A percentile compares a stretch with the other conserved stretches of the same genome.
phyloP scores from a whole-genome alignment of 2,329 filamentous ascomycete species.

The Fusarium gaditjirri region DNA sequence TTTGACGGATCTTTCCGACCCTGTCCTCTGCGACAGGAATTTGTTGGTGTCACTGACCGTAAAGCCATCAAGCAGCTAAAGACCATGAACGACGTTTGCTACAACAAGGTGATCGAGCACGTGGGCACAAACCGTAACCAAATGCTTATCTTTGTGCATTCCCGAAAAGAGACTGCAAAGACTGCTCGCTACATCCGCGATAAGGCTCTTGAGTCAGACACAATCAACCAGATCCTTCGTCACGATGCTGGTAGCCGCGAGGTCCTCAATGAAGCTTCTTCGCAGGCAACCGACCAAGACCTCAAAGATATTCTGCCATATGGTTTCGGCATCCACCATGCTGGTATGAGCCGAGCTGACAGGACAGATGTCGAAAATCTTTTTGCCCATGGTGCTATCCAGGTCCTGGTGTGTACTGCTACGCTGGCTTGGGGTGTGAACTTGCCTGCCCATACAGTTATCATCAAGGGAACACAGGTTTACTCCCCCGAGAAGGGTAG shows the following conservation, averaged over 20 bases:
- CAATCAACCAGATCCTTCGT: conserved; percentile 93
- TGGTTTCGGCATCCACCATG: conserved; percentile 97
- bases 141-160: conserved; percentile 99
- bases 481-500: conserved; percentile 99
- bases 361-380: conserved; percentile 94
- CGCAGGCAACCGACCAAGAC: conserved; percentile 83
- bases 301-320: conserved; percentile 95
- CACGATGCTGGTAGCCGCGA: conserved; percentile 93
- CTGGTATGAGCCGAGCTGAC: conserved; percentile 95
- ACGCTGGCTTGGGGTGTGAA: conserved; percentile 99
- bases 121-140: conserved; percentile 93
- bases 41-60: conserved; percentile 96
- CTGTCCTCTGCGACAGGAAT: conserved; percentile 95
- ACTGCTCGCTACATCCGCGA: conserved; percentile 96
- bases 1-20: conserved; percentile 95
- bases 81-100: conserved; percentile 99
- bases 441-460: conserved; percentile 94
- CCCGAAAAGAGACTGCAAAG: conserved; percentile 97
- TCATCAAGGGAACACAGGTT: conserved; percentile 98
- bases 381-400: conserved; percentile 89
- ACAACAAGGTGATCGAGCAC: conserved; percentile 96
- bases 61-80: conserved; percentile 99
- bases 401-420: conserved; percentile 95
- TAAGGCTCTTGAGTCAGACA: conserved; percentile 96
- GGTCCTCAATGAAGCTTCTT: conserved; percentile 85